Percentiles rank a stretch among this genome's conserved stretches.
These are phyloP conservation scores for Termitomyces titanicus DNA, from an alignment of 768 basidiomycete genomes.

Conservation along the genomic window DNA sequence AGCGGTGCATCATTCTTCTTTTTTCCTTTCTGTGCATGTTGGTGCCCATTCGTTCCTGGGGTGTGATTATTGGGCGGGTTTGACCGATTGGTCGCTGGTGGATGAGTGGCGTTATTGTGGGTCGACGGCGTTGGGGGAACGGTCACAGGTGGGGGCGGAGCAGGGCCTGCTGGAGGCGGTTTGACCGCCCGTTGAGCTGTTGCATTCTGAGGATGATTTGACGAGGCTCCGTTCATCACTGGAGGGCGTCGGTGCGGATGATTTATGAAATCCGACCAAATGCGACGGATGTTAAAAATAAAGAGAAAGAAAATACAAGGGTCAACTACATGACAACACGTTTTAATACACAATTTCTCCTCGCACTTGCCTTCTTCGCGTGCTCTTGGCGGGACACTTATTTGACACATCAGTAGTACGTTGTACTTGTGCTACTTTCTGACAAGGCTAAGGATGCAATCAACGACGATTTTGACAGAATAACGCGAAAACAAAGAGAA, in stretches of 20 bases:
- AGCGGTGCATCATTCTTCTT: constrained; percentile 70
- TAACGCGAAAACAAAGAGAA: background rate
- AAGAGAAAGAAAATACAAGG: constrained; percentile 11
- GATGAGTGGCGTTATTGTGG: constrained; percentile 30
- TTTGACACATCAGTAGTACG: background rate
- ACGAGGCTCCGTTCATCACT: constrained; percentile 48
- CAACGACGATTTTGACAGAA: background rate
- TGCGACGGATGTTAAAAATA: constrained; percentile 15
- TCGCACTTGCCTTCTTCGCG: background rate
- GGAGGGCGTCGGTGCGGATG: constrained; percentile 13
- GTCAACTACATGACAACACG: background rate
- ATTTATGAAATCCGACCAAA: constrained; percentile 10
- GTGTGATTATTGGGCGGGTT: constrained; percentile 29
- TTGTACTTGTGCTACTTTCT: background rate
- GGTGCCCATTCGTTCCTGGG: constrained; percentile 40
- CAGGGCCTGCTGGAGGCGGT: constrained; percentile 54
- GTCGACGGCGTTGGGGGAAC: constrained; percentile 55
- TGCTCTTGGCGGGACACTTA: background rate
- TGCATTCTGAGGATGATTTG: constrained; percentile 28
- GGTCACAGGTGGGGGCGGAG: constrained; percentile 57
- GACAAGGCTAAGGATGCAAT: background rate
- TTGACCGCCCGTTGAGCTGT: constrained; percentile 40
- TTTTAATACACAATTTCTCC: background rate
- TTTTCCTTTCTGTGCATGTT: constrained; percentile 55
- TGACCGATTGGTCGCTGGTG: constrained; percentile 23